Base-by-base conservation (phyloP, 495 filamentous ascomycete species). In the Trichocladium uniseriatum region DNA sequence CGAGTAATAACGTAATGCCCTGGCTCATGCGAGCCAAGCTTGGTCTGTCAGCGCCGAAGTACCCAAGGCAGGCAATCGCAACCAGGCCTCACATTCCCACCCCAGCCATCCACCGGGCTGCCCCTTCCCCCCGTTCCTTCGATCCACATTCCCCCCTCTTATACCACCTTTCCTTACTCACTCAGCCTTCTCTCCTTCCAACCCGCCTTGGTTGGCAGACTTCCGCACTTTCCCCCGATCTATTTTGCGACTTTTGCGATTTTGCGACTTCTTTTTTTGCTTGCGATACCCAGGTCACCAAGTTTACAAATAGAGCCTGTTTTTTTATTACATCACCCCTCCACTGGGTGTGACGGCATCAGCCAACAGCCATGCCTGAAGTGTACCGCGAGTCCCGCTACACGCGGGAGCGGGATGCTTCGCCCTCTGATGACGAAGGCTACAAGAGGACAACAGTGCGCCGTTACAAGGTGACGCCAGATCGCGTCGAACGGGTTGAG, bases 381-480 rank as follows among this genome's bases (percentile, higher is more conserved):
- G 60, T 71, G 47, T 73, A 72, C 62, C 68, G 69, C 40, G 70
- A 73, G 59, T 57, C 68, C 61, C 67, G 69, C 45, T 72, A 73
- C 58, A 56, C 58, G 40, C 64, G 72, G 48, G 69, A 73, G 22
- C 62, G 65, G 38, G 72, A 70, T 48, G 60, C 66, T n/a, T 73
- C 65, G 6, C 65, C 69, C 31, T 70, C 68, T 2, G 67, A 68
- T 51, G 75, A 78, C 32, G 72, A 76, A 20, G 63, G 62, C 41
- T 73, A 67, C 54, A 70, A 63, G 48, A 61, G 63, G 49, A 76
- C 70, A 22, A 78, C 73, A 5, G 71, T 79, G 29, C 73, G 73
- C 58, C 70, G 74, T 32, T 80, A 80, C 63, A 77, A 78, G 43
- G 76, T 77, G 38, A 54, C 58, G 10, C 58, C 66, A 14, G 64